Evolutionary conservation across 805 yeast genomes (phyloP), one percentile per base, ranked within the genome.

Genomic region (Cyberlindnera petersonii): DNA sequence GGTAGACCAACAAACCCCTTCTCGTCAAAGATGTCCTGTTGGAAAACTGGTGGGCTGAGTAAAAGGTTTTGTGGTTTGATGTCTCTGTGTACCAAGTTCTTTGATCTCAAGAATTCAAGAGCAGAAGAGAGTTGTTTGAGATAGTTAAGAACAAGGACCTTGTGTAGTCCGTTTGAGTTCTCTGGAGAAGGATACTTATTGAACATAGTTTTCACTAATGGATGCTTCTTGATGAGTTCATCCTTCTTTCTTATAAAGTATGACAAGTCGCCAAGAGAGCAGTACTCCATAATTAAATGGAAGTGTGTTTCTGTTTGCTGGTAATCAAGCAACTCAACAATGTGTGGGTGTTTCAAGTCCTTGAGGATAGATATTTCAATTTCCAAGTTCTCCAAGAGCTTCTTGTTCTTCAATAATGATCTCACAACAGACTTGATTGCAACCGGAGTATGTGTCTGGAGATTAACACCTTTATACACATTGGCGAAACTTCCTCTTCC

Each of bases 401-500:
- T 89, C 69, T 86, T 87, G 55, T 86, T 86, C 60, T 81, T 82
- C 48, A 91, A 72, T 54, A 86, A 81, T 18, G 87, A 77, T 40
- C 94, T 73, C 27, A 84, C 77, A 13, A 94, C 96, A 2, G 91
- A 79, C 63, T 91, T 91, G 56, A 91, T 76, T 9, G 98, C 98
- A 29, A 91, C 93, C 1, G 88, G 74, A 23, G 68, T 65, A 47
- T 69, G 69, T 4, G 75, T 69, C 31, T 65, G 60, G 14, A 66
- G 60, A 52, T 81, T 70, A 41, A 73, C 69, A 37, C 96, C 96
- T 63, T 86, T 88, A 68, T 85, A 91, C 19, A 93, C 98, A 46
- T 82, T 83, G 52, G 98, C 98, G 67, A 93, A 93, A 8, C 95
- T 85, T 24, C 98, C 98, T 53, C 85, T 79, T 18, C 98, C 98